Conservation (phyloP, 1,284 basidiomycete genomes). For the Marasmius fiardii region DNA sequence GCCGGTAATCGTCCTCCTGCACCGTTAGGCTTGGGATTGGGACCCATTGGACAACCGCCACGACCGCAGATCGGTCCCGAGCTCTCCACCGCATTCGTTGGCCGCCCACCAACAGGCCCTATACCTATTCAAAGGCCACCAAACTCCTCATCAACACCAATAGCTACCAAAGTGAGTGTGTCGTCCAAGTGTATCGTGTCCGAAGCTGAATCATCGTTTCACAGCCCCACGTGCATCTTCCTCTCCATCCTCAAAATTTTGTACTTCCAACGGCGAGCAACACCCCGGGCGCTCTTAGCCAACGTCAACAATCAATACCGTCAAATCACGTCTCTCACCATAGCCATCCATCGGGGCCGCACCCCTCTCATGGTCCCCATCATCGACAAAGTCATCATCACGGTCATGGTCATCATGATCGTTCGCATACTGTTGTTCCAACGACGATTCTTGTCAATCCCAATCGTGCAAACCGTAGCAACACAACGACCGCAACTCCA, state of each 20-base stretch:
- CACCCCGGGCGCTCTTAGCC: not conserved
- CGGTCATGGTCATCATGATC: conserved; percentile 15
- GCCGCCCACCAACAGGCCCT: conserved; percentile 21
- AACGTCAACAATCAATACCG: not conserved
- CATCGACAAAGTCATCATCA: conserved; percentile 5
- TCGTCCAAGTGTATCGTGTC: not conserved
- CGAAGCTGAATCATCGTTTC: not conserved
- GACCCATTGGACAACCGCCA: conserved; percentile 15
- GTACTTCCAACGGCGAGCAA: not conserved
- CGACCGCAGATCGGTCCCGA: not conserved
- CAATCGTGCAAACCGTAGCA: conserved; percentile 23
- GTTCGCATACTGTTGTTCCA: conserved; percentile 1
- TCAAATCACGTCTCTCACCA: not conserved
- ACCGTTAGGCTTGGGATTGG: conserved; percentile 10
- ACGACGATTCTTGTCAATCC: conserved; percentile 25
- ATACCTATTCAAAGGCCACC: conserved; percentile 30
- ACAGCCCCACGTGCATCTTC: conserved; percentile 3
- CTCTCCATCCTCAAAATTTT: not conserved
- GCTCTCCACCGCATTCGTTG: conserved; percentile 21
- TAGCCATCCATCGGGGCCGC: not conserved
- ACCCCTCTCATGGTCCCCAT: conserved; percentile 12
- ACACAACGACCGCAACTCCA: conserved; percentile 11
- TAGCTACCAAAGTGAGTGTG: not conserved
- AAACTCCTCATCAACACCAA: conserved; percentile 14
- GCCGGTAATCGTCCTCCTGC: conserved; percentile 21